phyloP scores from a whole-genome alignment of 768 basidiomycete species.

The Cyathus striatus region DNA sequence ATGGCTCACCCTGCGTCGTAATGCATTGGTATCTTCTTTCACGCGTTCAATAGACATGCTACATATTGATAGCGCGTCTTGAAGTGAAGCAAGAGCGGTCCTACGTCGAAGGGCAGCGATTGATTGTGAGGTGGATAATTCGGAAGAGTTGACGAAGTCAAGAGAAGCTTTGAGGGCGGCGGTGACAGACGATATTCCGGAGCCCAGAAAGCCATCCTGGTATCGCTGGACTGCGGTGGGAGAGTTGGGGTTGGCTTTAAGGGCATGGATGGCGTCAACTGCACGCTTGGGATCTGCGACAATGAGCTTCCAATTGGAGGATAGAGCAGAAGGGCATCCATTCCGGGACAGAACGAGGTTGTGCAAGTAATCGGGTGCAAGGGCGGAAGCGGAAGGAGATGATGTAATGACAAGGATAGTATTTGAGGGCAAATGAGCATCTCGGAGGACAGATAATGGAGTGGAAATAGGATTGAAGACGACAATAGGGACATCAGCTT shows the following conservation, averaged over 20 bases:
- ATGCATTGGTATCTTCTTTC: slow-evolving; percentile 26
- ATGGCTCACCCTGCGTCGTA: slow-evolving; percentile 26
- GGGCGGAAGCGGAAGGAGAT: too few relatives aligned
- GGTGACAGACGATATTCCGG: slow-evolving; percentile 49
- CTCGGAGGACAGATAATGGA: slow-evolving; percentile 33
- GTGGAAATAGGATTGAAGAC: slow-evolving; percentile 58
- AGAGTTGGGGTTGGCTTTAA: slow-evolving; percentile 42
- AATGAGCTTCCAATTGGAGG: slow-evolving; percentile 22
- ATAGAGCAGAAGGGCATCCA: background rate
- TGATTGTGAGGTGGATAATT: slow-evolving; percentile 4
- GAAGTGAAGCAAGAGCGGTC: slow-evolving; percentile 32
- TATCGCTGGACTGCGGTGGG: slow-evolving; percentile 54
- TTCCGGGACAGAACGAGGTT: slow-evolving; percentile 2
- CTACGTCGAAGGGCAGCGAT: slow-evolving; percentile 23
- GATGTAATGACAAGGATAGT: slow-evolving; percentile 37
- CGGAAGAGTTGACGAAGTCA: slow-evolving; percentile 4
- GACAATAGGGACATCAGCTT: slow-evolving; percentile 61
- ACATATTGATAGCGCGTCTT: slow-evolving; percentile 33
- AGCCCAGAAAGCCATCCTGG: slow-evolving; percentile 57
- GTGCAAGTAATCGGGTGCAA: slow-evolving; percentile 9
- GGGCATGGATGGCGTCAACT: slow-evolving; percentile 39
- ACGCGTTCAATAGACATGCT: slow-evolving; percentile 21
- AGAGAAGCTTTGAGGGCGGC: slow-evolving; percentile 25
- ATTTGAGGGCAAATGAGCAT: slow-evolving; percentile 29
- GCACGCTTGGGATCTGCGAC: slow-evolving; percentile 60